Conservation (phyloP, 371 early-diverging fungal species). For the Mucor velutinosus region DNA sequence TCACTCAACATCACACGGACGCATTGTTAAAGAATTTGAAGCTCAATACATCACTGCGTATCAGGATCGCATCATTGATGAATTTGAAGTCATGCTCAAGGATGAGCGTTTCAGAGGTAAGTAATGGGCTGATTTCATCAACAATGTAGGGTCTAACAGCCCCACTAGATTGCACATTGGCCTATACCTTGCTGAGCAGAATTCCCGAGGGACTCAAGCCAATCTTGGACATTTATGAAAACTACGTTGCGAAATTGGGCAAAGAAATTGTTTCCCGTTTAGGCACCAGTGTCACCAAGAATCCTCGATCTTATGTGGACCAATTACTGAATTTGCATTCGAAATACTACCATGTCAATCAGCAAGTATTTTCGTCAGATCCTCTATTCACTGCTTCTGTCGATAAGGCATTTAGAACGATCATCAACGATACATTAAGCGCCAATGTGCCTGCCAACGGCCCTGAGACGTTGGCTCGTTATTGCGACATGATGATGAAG, state of each 20-base stretch:
- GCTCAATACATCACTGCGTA: conserved; percentile 75
- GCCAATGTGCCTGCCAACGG: conserved; percentile 52
- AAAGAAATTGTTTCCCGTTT: conserved; percentile 59
- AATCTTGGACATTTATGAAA: conserved; percentile 65
- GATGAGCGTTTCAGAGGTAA: conserved; percentile 67
- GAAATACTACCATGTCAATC: conserved; percentile 64
- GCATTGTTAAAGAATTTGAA: conserved; percentile 75
- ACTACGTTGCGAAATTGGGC: conserved; percentile 64
- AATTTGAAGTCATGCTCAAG: conserved; percentile 73
- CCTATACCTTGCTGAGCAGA: conserved; percentile 65
- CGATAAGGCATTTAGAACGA: conserved; percentile 82
- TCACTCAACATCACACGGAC: conserved; percentile 68
- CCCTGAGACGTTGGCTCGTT: conserved; percentile 81
- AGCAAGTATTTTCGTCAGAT: conserved; percentile 68
- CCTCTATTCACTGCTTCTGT: conserved; percentile 78
- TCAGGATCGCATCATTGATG: conserved; percentile 64
- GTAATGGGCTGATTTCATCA: neutral
- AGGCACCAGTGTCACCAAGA: conserved; percentile 61
- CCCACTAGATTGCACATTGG: conserved; percentile 70
- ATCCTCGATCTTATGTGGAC: conserved; percentile 73
- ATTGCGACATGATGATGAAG: conserved; percentile 80
- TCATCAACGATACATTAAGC: conserved; percentile 65
- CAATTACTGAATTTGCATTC: conserved; percentile 63
- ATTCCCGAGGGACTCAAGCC: conserved; percentile 68
- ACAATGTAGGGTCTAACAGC: no score